Evolutionary conservation across 768 basidiomycete species (phyloP), one percentile per base, ranked within the genome.

Genomic region (Kwoniella sp.): DNA sequence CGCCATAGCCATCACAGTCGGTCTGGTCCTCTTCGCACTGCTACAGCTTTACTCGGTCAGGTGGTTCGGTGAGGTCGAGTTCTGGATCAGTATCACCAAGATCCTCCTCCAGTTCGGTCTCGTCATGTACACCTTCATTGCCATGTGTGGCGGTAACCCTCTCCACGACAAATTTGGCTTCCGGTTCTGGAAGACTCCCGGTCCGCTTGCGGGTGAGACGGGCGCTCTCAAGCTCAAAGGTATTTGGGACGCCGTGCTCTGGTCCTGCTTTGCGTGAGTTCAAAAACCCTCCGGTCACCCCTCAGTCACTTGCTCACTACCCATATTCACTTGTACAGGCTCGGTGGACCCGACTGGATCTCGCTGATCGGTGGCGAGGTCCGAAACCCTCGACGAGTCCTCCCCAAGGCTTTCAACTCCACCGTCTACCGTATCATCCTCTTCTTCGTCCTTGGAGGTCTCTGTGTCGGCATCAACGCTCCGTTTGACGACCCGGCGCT

Each of bases 51-150:
- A 46, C 46, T 40, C 31, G 9, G 56, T 58, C 9, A 39, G 50
- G 17, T 38, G 36, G 44, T 58, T 46, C 41, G 56, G 56, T 22
- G 56, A 58, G 41, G 46, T 36, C 34, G 58, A 60, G 31, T 60
- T 55, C 17, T 60, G 58, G 58, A 45, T 55, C 49, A 46, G 43
- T 46, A 50, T 50, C 31, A 38, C 33, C 43, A 55, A 82, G 58
- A 77, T 79, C 14, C 61, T 79, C 38, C 71, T 83, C 3, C 78
- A 78, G 12, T 59, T 78, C 38, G 78, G 79, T 22, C 60, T 82
- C 7, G 79, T 81, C 50, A 50, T 69, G n/a, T 82, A 81, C 63
- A 83, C 82, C 3, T 80, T 83, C 47, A 65, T 82, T 27, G 81
- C 80, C 14, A 55, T 55, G 58, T 22, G 49, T 14, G 58, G 58